These are phyloP conservation scores for Lactifluus echinatus DNA, from an alignment of 768 basidiomycete genomes.

Conservation along the genomic window DNA sequence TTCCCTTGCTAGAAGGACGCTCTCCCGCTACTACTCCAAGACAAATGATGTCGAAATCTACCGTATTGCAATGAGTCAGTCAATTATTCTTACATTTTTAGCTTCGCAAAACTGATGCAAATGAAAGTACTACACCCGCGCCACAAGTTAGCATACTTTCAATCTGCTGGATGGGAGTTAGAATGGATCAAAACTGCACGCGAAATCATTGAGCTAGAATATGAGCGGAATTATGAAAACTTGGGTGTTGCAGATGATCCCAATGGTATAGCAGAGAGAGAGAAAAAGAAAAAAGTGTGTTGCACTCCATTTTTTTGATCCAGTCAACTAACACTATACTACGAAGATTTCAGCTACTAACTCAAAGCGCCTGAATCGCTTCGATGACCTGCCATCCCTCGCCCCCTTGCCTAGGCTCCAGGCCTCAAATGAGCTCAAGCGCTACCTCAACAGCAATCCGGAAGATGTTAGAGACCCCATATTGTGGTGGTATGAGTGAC, in stretches of 20 bases:
- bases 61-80: conserved; percentile 1
- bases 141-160: background rate
- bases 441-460: background rate
- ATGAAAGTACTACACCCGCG: background rate
- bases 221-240: background rate
- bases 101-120: background rate
- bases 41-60: background rate
- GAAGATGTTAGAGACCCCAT: background rate
- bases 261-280: too few relatives aligned
- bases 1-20: background rate
- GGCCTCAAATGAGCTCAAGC: too few relatives aligned
- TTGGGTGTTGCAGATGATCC: too few relatives aligned
- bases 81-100: background rate
- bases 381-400: too few relatives aligned
- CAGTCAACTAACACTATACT: too few relatives aligned
- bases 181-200: background rate
- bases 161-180: background rate
- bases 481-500: background rate
- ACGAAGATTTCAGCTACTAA: too few relatives aligned
- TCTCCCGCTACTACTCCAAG: background rate
- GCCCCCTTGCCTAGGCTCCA: too few relatives aligned
- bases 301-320: background rate
- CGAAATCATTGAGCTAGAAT: background rate
- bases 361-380: too few relatives aligned
- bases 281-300: background rate